Conservation (phyloP, 306 rosid species). For the Medicago ruthenica region DNA sequence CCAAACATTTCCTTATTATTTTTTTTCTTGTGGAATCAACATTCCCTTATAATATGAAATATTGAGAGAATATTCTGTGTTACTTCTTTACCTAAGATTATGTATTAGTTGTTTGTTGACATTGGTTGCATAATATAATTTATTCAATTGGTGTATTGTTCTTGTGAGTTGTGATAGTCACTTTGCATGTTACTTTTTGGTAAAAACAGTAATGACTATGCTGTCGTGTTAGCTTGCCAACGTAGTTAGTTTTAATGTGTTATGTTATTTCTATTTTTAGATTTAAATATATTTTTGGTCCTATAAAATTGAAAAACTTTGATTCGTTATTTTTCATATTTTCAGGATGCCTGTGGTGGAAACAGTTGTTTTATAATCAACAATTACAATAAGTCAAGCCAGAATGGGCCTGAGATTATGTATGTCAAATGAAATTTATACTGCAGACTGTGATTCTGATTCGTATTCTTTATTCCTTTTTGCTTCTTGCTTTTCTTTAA, state of each 20-base stretch:
- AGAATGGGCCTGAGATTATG: slow-evolving; percentile 69
- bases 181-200: slow-evolving; percentile 33
- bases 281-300: not conserved
- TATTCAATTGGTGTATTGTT: slow-evolving; percentile 9
- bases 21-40: too few relatives aligned
- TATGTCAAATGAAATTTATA: slow-evolving; percentile 48
- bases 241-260: not conserved
- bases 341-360: slow-evolving; percentile 83
- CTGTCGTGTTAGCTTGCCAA: not conserved
- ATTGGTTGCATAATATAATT: not conserved
- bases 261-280: not conserved
- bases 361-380: slow-evolving; percentile 73
- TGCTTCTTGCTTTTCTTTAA: not conserved
- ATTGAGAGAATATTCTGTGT: not conserved
- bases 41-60: not conserved
- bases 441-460: slow-evolving; percentile 23
- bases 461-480: not conserved
- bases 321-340: not conserved
- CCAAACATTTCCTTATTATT: not conserved
- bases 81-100: slow-evolving; percentile 25
- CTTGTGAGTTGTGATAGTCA: slow-evolving; percentile 21
- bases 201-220: slow-evolving; percentile 22
- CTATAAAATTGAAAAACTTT: not conserved
- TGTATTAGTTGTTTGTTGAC: not conserved
- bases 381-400: slow-evolving; percentile 62